These are phyloP conservation scores for Aphanocladium album DNA, from an alignment of 2,329 filamentous ascomycete species.

Conservation along the genomic window DNA sequence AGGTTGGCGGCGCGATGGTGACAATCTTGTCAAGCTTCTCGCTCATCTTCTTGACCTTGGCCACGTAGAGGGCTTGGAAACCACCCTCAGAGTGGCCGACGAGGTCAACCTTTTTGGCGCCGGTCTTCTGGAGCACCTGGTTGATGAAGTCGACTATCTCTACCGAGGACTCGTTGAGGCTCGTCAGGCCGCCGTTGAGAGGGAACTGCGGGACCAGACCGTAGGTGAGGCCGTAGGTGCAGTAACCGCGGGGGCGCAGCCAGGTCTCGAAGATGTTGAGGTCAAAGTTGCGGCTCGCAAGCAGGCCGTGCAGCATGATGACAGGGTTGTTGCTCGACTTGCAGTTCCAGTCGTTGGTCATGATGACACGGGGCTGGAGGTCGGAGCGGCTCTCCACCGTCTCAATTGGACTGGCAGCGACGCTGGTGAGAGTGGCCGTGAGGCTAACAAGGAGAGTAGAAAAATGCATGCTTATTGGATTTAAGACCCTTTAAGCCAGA, in stretches of 20 bases:
- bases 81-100: constrained; percentile 21
- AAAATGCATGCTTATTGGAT: not conserved
- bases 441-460: not conserved
- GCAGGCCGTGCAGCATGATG: constrained; percentile 19
- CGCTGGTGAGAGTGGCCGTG: not conserved
- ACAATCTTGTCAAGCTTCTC: constrained; percentile 17
- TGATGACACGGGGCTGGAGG: not conserved
- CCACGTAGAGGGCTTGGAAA: constrained; percentile 19
- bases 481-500: not conserved
- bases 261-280: constrained; percentile 18
- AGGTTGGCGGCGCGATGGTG: constrained; percentile 15
- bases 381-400: not conserved
- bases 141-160: constrained; percentile 18
- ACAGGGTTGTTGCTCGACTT: constrained; percentile 17
- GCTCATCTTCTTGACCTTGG: constrained; percentile 17
- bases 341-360: constrained; percentile 17
- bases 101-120: constrained; percentile 18
- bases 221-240: constrained; percentile 19
- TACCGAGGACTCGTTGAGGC: constrained; percentile 15
- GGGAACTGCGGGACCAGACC: constrained; percentile 15
- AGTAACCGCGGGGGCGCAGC: constrained; percentile 16
- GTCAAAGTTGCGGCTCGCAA: constrained; percentile 14
- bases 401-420: not conserved
- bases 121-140: constrained; percentile 16
- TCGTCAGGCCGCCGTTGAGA: constrained; percentile 17